Evolutionary conservation across 768 basidiomycete species (phyloP).

Genomic region (Suillus fuscotomentosus): DNA sequence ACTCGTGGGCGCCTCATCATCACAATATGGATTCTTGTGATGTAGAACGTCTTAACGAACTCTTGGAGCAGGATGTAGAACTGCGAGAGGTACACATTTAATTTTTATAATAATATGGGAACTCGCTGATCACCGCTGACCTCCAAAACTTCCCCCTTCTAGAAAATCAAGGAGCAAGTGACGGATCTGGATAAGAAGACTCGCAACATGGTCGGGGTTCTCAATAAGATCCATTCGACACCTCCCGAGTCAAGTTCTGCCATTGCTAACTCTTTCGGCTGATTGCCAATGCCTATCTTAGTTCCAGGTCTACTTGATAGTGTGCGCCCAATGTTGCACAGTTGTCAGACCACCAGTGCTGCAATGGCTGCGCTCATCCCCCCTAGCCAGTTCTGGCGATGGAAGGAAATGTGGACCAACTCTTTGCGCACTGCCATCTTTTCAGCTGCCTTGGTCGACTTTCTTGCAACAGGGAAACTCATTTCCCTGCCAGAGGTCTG

Average conservation of each 20-base stretch:
- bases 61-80: slow-evolving; percentile 63
- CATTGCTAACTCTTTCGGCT: slow-evolving; percentile 8
- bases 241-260: slow-evolving; percentile 53
- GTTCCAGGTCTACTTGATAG: slow-evolving; percentile 60
- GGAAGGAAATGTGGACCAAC: slow-evolving; percentile 82
- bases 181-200: slow-evolving; percentile 73
- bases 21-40: slow-evolving; percentile 53
- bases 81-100: slow-evolving; percentile 55
- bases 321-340: slow-evolving; percentile 52
- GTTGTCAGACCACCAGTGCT: slow-evolving; percentile 50
- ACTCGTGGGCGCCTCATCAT: neutral
- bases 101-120: neutral
- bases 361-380: slow-evolving; percentile 62
- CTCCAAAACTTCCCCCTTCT: slow-evolving; percentile 11
- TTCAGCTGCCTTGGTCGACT: slow-evolving; percentile 63
- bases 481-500: slow-evolving; percentile 53
- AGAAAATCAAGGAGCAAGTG: slow-evolving; percentile 84
- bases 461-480: slow-evolving; percentile 56
- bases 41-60: slow-evolving; percentile 53
- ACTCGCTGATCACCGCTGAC: slow-evolving; percentile 1
- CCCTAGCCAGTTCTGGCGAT: slow-evolving; percentile 75
- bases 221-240: slow-evolving; percentile 82
- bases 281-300: slow-evolving; percentile 27
- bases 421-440: slow-evolving; percentile 68
- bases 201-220: slow-evolving; percentile 66